A percentile compares a stretch with the other conserved stretches of the same genome.
Conservation (phyloP, 169 alveolate species). For the Besnoitia besnoiti region DNA sequence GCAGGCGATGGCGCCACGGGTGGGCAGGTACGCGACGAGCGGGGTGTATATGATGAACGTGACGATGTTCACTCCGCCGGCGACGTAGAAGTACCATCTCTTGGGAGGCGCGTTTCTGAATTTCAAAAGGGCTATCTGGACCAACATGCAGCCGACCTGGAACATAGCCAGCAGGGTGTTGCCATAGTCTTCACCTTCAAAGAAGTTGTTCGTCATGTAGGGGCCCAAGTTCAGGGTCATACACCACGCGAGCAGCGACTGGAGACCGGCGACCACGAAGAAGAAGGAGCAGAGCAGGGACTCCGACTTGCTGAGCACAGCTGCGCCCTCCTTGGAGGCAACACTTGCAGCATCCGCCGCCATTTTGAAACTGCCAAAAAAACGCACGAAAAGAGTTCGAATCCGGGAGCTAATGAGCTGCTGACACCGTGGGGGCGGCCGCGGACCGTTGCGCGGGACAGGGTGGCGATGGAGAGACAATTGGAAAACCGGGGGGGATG, state of each 20-base stretch:
- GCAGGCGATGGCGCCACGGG: not conserved
- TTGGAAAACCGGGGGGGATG: no score
- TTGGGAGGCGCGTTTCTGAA: not conserved
- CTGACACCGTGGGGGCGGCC: no score
- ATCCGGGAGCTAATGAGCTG: no score
- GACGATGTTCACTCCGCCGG: not conserved
- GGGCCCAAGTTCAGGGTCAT: constrained; percentile 44
- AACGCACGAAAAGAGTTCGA: no score
- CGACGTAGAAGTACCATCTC: not conserved
- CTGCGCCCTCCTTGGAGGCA: no score
- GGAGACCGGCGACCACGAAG: constrained; percentile 39
- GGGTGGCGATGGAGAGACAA: no score
- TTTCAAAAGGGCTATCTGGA: constrained; percentile 1
- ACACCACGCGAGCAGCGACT: constrained; percentile 49
- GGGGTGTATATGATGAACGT: not conserved
- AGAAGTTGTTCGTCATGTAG: constrained; percentile 41
- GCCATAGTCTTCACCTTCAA: constrained; percentile 42
- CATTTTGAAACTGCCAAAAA: no score
- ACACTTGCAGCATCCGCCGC: no score
- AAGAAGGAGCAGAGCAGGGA: not conserved
- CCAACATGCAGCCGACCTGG: constrained; percentile 21
- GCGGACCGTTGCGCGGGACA: no score
- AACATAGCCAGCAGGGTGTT: constrained; percentile 44
- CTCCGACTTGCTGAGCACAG: no score
- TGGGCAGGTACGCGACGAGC: not conserved